Base-by-base conservation (phyloP, 495 filamentous ascomycete genomes). In the Daldinia concentrica region DNA sequence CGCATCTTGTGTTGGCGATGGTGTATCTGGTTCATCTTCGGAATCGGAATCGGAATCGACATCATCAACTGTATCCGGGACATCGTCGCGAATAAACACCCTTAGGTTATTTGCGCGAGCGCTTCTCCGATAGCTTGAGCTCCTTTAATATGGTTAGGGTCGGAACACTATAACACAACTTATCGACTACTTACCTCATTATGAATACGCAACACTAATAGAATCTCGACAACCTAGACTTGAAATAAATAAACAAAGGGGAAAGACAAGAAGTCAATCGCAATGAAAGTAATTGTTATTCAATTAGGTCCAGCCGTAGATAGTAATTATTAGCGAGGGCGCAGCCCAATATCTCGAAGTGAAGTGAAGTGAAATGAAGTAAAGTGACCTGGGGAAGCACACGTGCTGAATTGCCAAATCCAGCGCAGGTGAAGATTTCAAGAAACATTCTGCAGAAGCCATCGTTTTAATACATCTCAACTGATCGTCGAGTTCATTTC, bases 261-360 rank as follows among this genome's bases (percentile, higher is more conserved):
- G 37, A 64, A 65, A 12, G 22, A 48, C n/a, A 14, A 32, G 4
- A 68, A 73, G 50, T 52, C 36, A 36, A 66, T 26, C 48, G n/a
- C 41, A 5, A 52, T 30, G 64, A 72, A 72, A 60, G 19, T 4
- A 72, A 64, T 48, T 55, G 4, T 72, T 22, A 60, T 68, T 24
- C 64, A 63, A 67, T 52, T 36, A 69, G 65, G 70, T 19, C 70
- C 64, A 62, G 70, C 70, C 62, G 65, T 73, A 58, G 56, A 72
- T 57, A 37, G 24, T 41, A 34, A 62, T 57, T 52, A 39, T 68
- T 37, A 73, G 55, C 58, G 65, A 69, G 70, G 70, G 70, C 65
- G 6, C 70, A 68, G 70, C 70, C 70, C 65, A 24, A 64, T 32
- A 58, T 15, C 24, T 63, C 54, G 69, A 72, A 68, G 59, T 36